Conservation (phyloP, 371 early-diverging fungal species). For the Mortierella sp. region DNA sequence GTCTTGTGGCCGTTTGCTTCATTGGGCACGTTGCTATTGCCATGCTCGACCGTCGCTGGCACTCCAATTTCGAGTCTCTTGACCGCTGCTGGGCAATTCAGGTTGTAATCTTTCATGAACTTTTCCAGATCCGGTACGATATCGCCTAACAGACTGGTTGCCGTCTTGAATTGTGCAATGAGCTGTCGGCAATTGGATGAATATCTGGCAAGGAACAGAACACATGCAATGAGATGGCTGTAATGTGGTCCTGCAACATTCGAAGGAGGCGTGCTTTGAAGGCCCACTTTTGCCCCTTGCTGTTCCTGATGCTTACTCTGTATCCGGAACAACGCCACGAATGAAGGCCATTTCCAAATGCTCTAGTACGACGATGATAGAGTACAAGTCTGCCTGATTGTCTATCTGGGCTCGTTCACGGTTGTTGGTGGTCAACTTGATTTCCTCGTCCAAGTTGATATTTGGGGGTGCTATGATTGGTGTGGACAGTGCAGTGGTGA, state of each 20-base stretch:
- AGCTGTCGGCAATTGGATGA: slow-evolving; percentile 90
- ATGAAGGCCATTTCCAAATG: slow-evolving; percentile 94
- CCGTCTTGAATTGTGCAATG: slow-evolving; percentile 93
- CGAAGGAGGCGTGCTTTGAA: background rate
- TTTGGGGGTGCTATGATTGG: slow-evolving; percentile 19
- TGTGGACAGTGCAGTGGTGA: background rate
- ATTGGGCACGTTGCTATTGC: slow-evolving; percentile 64
- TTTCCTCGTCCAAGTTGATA: slow-evolving; percentile 60
- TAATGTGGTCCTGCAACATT: background rate
- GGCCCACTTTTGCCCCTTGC: too few relatives aligned
- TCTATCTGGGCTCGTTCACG: slow-evolving; percentile 92
- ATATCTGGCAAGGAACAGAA: slow-evolving; percentile 76
- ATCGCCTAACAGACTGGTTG: slow-evolving; percentile 79
- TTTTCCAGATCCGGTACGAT: slow-evolving; percentile 74
- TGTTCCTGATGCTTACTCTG: slow-evolving; percentile 76
- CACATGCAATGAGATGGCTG: background rate
- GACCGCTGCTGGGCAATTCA: slow-evolving; percentile 84
- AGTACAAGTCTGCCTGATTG: slow-evolving; percentile 91
- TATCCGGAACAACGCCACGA: slow-evolving; percentile 83
- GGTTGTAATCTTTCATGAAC: slow-evolving; percentile 88
- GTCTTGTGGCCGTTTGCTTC: slow-evolving; percentile 57
- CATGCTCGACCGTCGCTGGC: slow-evolving; percentile 90
- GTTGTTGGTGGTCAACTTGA: slow-evolving; percentile 79
- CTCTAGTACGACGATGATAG: slow-evolving; percentile 90
- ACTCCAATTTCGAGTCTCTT: slow-evolving; percentile 87